phyloP scores from a whole-genome alignment of 2,329 filamentous ascomycete species.

The Pyrenochaeta sp. region DNA sequence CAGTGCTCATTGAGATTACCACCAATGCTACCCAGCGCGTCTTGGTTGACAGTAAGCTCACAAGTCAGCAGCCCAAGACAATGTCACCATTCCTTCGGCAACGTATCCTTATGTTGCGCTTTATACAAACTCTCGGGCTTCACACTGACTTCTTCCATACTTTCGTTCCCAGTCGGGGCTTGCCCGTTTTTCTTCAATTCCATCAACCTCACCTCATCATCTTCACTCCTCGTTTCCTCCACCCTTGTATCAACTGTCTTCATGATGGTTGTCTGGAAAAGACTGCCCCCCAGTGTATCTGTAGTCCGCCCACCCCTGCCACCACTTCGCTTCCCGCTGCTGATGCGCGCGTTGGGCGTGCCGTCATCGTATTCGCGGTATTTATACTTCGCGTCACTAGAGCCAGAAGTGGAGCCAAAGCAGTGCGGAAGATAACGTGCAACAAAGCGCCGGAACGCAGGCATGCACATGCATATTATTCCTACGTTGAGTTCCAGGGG shows the following conservation, averaged over 20 bases:
- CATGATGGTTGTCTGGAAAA: constrained; percentile 13
- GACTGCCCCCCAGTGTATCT: constrained; percentile 10
- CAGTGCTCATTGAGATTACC: too few species aligned
- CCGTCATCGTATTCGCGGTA: neutral
- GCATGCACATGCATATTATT: constrained; percentile 28
- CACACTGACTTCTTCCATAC: neutral
- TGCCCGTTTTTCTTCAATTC: constrained; percentile 3
- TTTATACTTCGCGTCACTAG: neutral
- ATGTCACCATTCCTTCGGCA: neutral
- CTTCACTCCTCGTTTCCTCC: neutral
- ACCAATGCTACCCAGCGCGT: neutral
- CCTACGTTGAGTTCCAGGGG: constrained; percentile 25
- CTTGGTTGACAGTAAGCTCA: neutral
- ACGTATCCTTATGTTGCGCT: neutral
- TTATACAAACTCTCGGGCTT: constrained; percentile 1
- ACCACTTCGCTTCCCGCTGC: neutral
- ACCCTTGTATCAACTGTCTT: constrained; percentile 10
- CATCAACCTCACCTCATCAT: constrained; percentile 11
- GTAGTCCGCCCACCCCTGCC: neutral
- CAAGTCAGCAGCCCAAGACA: neutral
- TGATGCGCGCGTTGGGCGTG: neutral
- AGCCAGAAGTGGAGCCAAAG: constrained; percentile 5
- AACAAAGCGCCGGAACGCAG: constrained; percentile 24
- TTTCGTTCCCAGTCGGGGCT: neutral
- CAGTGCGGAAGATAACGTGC: constrained; percentile 43